Conservation (phyloP, 495 filamentous ascomycete species). For the Lindgomyces ingoldianus region DNA sequence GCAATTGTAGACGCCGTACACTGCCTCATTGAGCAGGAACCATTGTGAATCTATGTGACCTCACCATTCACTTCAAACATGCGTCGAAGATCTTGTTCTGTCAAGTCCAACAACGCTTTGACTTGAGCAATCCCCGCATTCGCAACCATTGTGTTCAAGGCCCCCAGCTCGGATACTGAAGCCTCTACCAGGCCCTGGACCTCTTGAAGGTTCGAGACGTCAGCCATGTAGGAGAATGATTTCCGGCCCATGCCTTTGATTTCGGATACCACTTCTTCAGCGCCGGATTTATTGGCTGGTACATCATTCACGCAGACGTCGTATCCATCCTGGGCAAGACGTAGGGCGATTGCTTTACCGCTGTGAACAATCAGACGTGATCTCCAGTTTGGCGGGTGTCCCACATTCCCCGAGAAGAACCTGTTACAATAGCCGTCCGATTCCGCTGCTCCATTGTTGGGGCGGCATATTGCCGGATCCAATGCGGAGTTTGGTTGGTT, state of each 20-base stretch:
- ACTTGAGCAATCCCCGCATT: constrained; percentile 63
- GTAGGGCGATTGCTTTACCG: constrained; percentile 61
- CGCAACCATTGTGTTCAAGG: constrained; percentile 61
- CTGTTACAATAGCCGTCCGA: constrained; percentile 59
- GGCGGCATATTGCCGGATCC: constrained; percentile 16
- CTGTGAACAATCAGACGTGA: constrained; percentile 32
- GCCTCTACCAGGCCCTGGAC: constrained; percentile 54
- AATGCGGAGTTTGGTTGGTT: background rate
- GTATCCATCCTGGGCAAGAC: constrained; percentile 62
- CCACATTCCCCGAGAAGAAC: constrained; percentile 58
- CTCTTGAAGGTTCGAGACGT: constrained; percentile 54
- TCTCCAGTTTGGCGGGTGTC: too few species aligned
- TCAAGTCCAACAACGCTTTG: constrained; percentile 54
- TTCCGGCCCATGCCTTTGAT: constrained; percentile 52
- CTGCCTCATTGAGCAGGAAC: background rate
- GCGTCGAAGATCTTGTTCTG: constrained; percentile 51
- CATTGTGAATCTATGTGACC: background rate
- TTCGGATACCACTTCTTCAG: constrained; percentile 54
- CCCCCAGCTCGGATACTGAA: constrained; percentile 53
- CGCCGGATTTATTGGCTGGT: constrained; percentile 47
- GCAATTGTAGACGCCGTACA: constrained; percentile 61
- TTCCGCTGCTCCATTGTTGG: constrained; percentile 11
- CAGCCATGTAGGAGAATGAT: constrained; percentile 52
- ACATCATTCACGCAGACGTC: constrained; percentile 63
- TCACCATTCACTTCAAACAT: constrained; percentile 56